Evolutionary conservation across 1,284 basidiomycete genomes (phyloP).

Genomic region (Moesziomyces globuligerus): DNA sequence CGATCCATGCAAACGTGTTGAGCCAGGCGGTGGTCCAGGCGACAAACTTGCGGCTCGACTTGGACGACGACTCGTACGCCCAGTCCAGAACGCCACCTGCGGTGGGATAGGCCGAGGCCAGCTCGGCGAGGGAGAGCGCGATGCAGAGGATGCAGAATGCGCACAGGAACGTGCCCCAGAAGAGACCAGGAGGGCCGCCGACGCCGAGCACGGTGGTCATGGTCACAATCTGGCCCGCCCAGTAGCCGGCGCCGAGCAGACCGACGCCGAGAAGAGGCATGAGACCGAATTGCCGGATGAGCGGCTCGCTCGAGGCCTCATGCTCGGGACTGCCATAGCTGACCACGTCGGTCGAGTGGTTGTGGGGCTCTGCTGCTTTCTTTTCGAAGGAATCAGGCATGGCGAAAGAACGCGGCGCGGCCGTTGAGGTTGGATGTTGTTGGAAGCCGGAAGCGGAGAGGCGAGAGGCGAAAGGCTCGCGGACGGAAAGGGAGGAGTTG

Average conservation of each 20-base stretch:
- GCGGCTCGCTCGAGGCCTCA: constrained; percentile 10
- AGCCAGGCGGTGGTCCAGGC: constrained; percentile 38
- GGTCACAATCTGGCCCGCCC: constrained; percentile 35
- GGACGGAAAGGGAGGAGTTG: no score
- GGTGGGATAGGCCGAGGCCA: constrained; percentile 29
- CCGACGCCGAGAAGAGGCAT: constrained; percentile 31
- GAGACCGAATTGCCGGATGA: constrained; percentile 32
- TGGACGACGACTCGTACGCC: constrained; percentile 30
- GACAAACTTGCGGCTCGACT: constrained; percentile 30
- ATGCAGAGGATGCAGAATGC: constrained; percentile 33
- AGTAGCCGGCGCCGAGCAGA: constrained; percentile 33
- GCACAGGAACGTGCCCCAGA: constrained; percentile 29
- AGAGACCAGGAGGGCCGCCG: constrained; percentile 30
- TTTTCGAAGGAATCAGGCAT: constrained; percentile 21
- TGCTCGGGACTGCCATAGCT: constrained; percentile 16
- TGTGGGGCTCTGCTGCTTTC: constrained; percentile 6
- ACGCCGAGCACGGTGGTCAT: constrained; percentile 31
- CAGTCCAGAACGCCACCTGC: constrained; percentile 30
- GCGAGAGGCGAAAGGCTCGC: not conserved
- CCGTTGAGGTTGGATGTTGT: no score
- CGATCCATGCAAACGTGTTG: constrained; percentile 38
- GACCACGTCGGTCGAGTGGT: constrained; percentile 14
- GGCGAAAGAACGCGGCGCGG: no score
- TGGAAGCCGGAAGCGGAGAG: no score
- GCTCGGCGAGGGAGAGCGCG: constrained; percentile 33